phyloP scores from a whole-genome alignment of 768 basidiomycete genomes.

The Suillus spraguei region DNA sequence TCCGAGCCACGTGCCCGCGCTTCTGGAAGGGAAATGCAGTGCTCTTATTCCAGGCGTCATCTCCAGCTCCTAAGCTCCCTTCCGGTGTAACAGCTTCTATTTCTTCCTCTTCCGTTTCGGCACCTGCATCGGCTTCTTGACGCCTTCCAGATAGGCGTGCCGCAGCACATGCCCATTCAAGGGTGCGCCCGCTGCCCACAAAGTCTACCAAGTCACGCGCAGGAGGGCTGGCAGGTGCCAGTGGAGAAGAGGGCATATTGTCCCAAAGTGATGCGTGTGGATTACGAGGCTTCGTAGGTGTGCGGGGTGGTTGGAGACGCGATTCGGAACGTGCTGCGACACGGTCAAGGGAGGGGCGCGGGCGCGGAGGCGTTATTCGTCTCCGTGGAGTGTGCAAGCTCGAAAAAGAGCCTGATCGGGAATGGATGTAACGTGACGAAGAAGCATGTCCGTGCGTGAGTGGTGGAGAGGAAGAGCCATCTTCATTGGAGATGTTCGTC shows the following conservation, averaged over 20 bases:
- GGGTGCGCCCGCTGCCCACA: conserved; percentile 28
- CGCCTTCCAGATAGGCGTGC: conserved; percentile 47
- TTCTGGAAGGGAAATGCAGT: conserved; percentile 3
- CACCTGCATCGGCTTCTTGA: conserved; percentile 26
- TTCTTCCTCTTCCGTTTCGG: conserved; percentile 65
- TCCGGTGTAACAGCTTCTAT: conserved; percentile 68
- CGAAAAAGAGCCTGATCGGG: conserved; percentile 35
- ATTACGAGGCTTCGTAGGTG: conserved; percentile 32
- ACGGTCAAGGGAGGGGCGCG: conserved; percentile 35
- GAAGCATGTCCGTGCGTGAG: conserved; percentile 30
- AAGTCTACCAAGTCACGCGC: conserved; percentile 35
- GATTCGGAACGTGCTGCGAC: conserved; percentile 34
- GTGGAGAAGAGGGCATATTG: conserved; percentile 45
- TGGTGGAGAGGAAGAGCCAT: conserved; percentile 24
- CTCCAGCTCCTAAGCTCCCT: conserved; percentile 49
- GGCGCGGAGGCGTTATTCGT: conserved; percentile 32
- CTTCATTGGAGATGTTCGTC: conserved; percentile 19
- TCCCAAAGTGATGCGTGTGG: conserved; percentile 33
- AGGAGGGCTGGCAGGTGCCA: conserved; percentile 39
- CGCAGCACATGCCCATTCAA: conserved; percentile 41
- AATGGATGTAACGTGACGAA: conserved; percentile 35
- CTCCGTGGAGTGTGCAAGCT: conserved; percentile 27
- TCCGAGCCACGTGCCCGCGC: conserved; percentile 10
- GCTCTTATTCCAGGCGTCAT: conserved; percentile 37
- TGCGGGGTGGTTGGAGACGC: conserved; percentile 31